Evolutionary conservation across 805 yeast genomes (phyloP), one percentile per base, ranked within the genome.

Genomic region (Jamesozyma rosinii): DNA sequence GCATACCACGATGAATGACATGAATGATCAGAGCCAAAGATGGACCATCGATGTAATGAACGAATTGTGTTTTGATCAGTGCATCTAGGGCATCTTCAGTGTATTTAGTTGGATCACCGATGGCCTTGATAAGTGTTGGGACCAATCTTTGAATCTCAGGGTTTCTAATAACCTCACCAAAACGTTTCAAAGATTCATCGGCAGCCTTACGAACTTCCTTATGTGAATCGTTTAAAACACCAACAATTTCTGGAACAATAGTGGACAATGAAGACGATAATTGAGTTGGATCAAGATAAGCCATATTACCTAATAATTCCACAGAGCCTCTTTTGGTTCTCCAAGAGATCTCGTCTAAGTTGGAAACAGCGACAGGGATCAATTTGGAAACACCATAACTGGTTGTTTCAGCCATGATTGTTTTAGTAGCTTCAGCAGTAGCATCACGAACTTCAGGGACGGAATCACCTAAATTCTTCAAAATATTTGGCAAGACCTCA

Each of bases 21-120:
- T 89, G 96, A 48, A 89, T 86, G 44, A 92, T 87, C 54, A 92
- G 73, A 0, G 99, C 98, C 56, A 92, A 71, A 1, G 97, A 90
- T 3, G 99, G 97, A 18, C 97, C 96, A 66, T 92, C 99, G 51
- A 92, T 90, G 63, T 90, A 92, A 64, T 92, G 99, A 37, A 89
- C 96, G 55, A 92, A 92, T 53, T 90, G 94, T 0, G 98, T 92
- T 53, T 77, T 78, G 52, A 90, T 79, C 54, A 92, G 74, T 14
- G 85, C 79, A 54, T 88, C 95, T 44, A 92, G 68, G 0, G 97
- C 97, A 11, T 67, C 78, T 46, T 86, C 96, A 1, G 97, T 92
- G 65, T 83, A 68, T 53, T 78, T 84, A 0, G 97, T 83, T 31
- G 98, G 97, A 58, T 92, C 95, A 44, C 97, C 95, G 61, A 92